Base-by-base conservation (phyloP, 257 asterid species). In the Apocynum venetum region DNA sequence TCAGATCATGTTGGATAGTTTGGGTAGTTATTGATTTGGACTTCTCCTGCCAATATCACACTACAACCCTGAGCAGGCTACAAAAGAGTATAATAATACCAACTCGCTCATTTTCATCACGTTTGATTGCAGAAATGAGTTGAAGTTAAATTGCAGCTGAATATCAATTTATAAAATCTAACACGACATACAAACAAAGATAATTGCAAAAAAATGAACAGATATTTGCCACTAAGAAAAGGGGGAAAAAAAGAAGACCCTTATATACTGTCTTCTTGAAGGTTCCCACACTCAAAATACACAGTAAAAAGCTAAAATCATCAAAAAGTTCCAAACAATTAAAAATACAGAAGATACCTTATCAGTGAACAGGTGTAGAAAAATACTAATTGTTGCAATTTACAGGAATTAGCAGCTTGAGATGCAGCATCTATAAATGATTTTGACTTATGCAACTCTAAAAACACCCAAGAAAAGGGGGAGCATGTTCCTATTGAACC, bases 21-120 rank as follows among this genome's bases (percentile, higher is more conserved):
- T 40, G 89, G 70, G 53, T 81, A 79, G 47, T 79, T 38, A 78
- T 80, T 48, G 76, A 55, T 61, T 49, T 86, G 43, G 84, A 80
- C 76, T 81, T 89, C 76, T 85, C 87, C 99, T 89, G 80, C 79
- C 48, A 84, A 80, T 74, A 78, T 72, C 74, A 86, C 31, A 66
- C 63, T 60, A 75, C 10, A 40, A 61, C 2, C 10, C 14, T 75
- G 19, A 76, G 73, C n/a, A 49, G 57, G 81, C 73, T 67, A 80
- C 47, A 48, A 19, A 40, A 78, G 51, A 59, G 7, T 46, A 75
- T 15, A 11, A 31, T 10, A 46, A 4, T 47, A 4, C 47, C 13
- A 65, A 44, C 6, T 70, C 71, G 14, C 36, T 55, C 38, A 19
- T 46, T 65, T 59, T 10, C 35, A 36, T 68, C 53, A 19, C 19